Evolutionary conservation across 148 eudicot genomes (phyloP), one percentile per base, ranked within the genome.

Genomic region (Amaranthus cruentus): DNA sequence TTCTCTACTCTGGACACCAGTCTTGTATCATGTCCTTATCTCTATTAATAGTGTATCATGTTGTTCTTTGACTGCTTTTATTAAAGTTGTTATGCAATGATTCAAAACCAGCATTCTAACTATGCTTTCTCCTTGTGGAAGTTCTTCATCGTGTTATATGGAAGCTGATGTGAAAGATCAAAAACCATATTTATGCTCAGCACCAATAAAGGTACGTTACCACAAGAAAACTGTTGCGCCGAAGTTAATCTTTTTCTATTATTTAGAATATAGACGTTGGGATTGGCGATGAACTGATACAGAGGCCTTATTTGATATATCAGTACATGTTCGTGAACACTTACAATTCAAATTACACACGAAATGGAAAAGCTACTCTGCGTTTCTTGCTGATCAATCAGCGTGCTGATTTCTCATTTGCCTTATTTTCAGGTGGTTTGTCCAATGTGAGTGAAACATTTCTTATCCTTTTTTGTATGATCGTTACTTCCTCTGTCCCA

Each of bases 361-460:
- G 76, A 65, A 86, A 84, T 8, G 98, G 98, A 50, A 88, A 79
- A 78, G 83, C 85, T 69, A 73, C 85, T 8, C 55, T 90, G 46
- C 86, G 67, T 53, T 85, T 95, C 68, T 90, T 68, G 80, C 79
- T 95, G 79, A 95, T 91, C 70, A 95, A 95, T 86, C 98, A 95
- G 78, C 96, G 98, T 12, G 84, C 89, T 75, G 98, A 95, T 83
- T 90, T 90, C 86, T 86, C 98, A 4, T 91, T 95, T 75, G 97
- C 88, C 28, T 82, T 91, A 51, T 91, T 95, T 81, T 77, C 88
- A 46, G 98, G 98, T 46, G 97, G 98, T 2, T 72, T 89, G 59
- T 84, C 88, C 6, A 86, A 84, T 76, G 93, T 91, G 71, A 8
- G 97, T 81, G 1, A 21, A 75, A 48, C 62, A 11, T 11, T 42